These are phyloP conservation scores for Lenwebbia sp. DNA, from an alignment of 345 rosid genomes.

Conservation along the genomic window DNA sequence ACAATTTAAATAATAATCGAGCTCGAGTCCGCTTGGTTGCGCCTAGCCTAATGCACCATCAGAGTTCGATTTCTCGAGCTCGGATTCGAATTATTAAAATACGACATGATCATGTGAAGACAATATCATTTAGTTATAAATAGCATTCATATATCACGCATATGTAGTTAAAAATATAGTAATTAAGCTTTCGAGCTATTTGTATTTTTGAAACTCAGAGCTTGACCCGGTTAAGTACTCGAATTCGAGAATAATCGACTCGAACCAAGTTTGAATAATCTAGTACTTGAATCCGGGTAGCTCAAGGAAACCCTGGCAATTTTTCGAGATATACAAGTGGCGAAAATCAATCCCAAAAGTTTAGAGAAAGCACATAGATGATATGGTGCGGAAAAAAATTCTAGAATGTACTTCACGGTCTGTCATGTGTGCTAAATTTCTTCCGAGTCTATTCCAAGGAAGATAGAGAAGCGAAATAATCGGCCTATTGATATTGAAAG, in stretches of 20 bases:
- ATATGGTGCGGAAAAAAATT: too few species aligned
- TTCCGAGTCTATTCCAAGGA: too few species aligned
- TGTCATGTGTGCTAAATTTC: not conserved
- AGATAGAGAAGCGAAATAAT: too few species aligned
- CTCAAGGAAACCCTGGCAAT: not conserved
- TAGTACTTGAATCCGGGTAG: not conserved
- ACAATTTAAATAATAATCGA: not conserved
- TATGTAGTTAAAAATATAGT: not conserved
- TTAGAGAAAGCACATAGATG: not conserved
- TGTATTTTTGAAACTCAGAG: not conserved
- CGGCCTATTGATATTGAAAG: too few species aligned
- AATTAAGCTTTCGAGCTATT: not conserved
- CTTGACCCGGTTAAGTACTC: not conserved
- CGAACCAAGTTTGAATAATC: rapidly evolving
- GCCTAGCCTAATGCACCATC: not conserved
- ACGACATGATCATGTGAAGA: not conserved
- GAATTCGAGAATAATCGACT: not conserved
- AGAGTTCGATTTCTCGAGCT: not conserved
- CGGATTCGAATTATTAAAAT: not conserved
- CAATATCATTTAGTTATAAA: not conserved
- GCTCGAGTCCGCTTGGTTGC: not conserved
- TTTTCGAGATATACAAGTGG: not conserved
- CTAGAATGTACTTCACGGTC: not conserved
- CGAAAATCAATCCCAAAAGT: not conserved
- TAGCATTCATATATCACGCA: not conserved